phyloP scores from a whole-genome alignment of 2,329 filamentous ascomycete genomes.

The Neodidymelliopsis sp. region DNA sequence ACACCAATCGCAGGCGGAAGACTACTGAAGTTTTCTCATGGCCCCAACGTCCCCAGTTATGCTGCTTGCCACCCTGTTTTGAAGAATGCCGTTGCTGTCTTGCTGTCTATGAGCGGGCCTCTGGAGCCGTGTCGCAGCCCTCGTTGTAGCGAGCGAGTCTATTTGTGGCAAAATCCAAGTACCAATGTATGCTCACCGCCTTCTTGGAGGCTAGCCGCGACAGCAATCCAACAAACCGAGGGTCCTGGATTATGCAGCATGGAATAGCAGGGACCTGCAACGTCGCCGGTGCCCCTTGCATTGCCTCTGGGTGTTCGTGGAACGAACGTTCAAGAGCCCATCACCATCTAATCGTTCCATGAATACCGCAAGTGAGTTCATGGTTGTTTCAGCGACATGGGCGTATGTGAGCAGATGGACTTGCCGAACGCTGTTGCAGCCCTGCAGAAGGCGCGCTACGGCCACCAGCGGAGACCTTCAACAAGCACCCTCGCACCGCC shows the following conservation, averaged over 20 bases:
- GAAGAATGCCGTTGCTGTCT: conserved; percentile 2
- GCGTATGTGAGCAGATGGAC: conserved; percentile 7
- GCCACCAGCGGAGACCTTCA: conserved; percentile 27
- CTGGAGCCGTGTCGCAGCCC: neutral
- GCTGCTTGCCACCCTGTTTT: conserved; percentile 2
- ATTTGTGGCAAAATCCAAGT: conserved; percentile 21
- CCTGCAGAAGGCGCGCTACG: conserved; percentile 29
- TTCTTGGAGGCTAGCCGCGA: conserved; percentile 13
- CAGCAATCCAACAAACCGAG: conserved; percentile 18
- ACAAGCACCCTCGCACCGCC: conserved; percentile 7
- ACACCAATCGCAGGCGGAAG: conserved; percentile 4
- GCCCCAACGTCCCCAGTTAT: conserved; percentile 10
- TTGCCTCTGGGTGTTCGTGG: neutral
- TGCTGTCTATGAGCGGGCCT: neutral
- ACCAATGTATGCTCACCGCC: conserved; percentile 21
- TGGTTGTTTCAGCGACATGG: neutral
- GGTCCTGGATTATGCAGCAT: conserved; percentile 21
- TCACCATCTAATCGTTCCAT: too few relatives aligned
- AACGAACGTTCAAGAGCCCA: too few relatives aligned
- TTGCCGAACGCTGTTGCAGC: conserved; percentile 11
- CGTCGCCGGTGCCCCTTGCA: conserved; percentile 1
- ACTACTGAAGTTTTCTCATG: conserved; percentile 4
- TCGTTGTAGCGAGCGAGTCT: conserved; percentile 9
- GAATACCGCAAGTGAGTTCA: too few relatives aligned
- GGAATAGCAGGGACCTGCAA: conserved; percentile 3